Conservation (phyloP, 108 stramenopile genomes). For the Cyclostephanos invisitatus region DNA sequence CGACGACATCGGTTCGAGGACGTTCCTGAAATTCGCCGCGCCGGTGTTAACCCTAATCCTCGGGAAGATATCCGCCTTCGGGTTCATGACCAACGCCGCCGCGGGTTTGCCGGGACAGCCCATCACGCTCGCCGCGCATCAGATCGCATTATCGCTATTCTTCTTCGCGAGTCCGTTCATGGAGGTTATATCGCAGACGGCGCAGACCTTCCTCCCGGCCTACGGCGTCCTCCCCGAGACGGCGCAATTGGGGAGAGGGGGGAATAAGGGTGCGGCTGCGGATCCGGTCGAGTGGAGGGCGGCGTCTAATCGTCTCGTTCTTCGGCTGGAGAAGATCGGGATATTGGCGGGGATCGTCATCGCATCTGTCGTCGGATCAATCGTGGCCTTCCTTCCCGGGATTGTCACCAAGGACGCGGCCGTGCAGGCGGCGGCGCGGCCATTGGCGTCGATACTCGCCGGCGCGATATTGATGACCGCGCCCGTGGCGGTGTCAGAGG, state of each 20-base stretch:
- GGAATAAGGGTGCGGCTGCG: slow-evolving; percentile 26
- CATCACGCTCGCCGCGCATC: slow-evolving; percentile 78
- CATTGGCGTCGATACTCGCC: slow-evolving; percentile 71
- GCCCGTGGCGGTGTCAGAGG: slow-evolving; percentile 87
- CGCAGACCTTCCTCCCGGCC: slow-evolving; percentile 76
- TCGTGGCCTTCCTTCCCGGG: slow-evolving; percentile 68
- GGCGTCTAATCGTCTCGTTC: slow-evolving; percentile 40
- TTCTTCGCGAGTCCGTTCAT: slow-evolving; percentile 86
- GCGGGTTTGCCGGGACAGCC: slow-evolving; percentile 85
- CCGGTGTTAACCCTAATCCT: slow-evolving; percentile 84
- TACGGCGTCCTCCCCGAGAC: slow-evolving; percentile 31
- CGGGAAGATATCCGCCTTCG: slow-evolving; percentile 86
- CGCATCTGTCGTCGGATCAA: slow-evolving; percentile 62
- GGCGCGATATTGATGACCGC: slow-evolving; percentile 76
- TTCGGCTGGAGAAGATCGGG: slow-evolving; percentile 64
- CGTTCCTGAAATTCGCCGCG: slow-evolving; percentile 81
- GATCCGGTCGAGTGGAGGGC: slow-evolving; percentile 54
- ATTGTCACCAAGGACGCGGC: slow-evolving; percentile 67
- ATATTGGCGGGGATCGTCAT: slow-evolving; percentile 59
- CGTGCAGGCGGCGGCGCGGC: slow-evolving; percentile 73
- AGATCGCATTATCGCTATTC: slow-evolving; percentile 81
- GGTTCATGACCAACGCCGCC: slow-evolving; percentile 87
- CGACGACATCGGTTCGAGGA: slow-evolving; percentile 48
- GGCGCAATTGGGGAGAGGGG: slow-evolving; percentile 21
- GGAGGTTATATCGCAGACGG: slow-evolving; percentile 88